Evolutionary conservation across 2,329 filamentous ascomycete species (phyloP).

Genomic region (Cryphonectria japonica): DNA sequence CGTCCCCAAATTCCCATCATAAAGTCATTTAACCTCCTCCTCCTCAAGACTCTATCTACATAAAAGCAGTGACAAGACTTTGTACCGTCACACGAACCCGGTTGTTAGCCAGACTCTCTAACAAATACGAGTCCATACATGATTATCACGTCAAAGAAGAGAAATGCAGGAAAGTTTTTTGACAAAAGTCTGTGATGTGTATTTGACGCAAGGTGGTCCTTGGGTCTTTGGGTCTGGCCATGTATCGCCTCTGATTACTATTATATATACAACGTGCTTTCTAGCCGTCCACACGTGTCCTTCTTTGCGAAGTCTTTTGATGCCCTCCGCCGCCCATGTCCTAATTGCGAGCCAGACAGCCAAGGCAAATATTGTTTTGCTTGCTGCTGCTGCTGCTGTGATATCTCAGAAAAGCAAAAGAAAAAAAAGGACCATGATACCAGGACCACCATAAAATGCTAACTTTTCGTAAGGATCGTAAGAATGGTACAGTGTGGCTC

Average conservation of each 20-base stretch:
- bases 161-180: conserved; percentile 18
- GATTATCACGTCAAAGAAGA: neutral
- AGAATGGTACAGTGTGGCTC: conserved; percentile 49
- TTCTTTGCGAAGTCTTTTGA: neutral
- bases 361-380: neutral
- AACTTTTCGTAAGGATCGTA: conserved; percentile 60
- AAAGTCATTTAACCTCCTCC: neutral
- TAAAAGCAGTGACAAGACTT: neutral
- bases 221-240: conserved; percentile 1
- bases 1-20: neutral
- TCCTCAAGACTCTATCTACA: neutral
- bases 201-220: conserved; percentile 15
- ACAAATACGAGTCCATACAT: no score
- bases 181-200: conserved; percentile 3
- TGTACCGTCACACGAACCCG: neutral
- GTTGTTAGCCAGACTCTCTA: no score
- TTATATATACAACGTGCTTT: conserved; percentile 25
- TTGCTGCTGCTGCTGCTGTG: conserved; percentile 10
- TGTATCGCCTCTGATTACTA: conserved; percentile 15
- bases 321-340: neutral
- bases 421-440: conserved; percentile 27
- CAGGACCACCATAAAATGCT: conserved; percentile 38
- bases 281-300: conserved; percentile 9
- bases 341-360: conserved; percentile 13
- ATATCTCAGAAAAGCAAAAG: conserved; percentile 23